Evolutionary conservation across 768 basidiomycete genomes (phyloP).

Genomic region (Tulasnella sp.): DNA sequence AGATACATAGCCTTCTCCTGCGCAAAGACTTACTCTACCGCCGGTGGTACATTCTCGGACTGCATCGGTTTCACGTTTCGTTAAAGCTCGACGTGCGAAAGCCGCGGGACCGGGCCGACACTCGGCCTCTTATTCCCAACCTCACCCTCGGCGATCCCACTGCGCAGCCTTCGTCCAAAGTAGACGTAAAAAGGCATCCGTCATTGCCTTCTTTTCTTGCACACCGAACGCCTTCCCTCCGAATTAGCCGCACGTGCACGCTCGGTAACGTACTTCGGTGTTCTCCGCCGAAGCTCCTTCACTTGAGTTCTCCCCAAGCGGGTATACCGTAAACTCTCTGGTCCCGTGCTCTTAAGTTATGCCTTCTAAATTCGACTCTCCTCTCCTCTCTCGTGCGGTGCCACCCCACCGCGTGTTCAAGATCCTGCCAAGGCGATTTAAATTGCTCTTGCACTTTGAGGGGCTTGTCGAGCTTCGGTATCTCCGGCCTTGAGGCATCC

Average conservation of each 20-base stretch:
- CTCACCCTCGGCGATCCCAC: background rate
- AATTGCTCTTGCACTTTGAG: background rate
- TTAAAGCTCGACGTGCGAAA: background rate
- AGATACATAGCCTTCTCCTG: background rate
- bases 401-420: background rate
- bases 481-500: background rate
- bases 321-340: background rate
- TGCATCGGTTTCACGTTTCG: background rate
- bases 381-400: background rate
- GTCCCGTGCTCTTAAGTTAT: background rate
- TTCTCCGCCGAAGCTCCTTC: background rate
- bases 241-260: background rate
- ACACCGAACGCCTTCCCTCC: background rate
- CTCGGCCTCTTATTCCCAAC: background rate
- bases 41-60: background rate
- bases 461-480: too few species aligned
- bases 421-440: background rate
- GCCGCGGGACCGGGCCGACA: constrained; percentile 2
- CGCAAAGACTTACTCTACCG: background rate
- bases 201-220: too few species aligned
- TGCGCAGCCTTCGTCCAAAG: background rate
- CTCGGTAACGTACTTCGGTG: background rate
- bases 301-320: too few species aligned
- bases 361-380: background rate
- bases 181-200: background rate